phyloP scores from a whole-genome alignment of 176 grass and related monocot genomes.

The Echinochloa phyllopogon region DNA sequence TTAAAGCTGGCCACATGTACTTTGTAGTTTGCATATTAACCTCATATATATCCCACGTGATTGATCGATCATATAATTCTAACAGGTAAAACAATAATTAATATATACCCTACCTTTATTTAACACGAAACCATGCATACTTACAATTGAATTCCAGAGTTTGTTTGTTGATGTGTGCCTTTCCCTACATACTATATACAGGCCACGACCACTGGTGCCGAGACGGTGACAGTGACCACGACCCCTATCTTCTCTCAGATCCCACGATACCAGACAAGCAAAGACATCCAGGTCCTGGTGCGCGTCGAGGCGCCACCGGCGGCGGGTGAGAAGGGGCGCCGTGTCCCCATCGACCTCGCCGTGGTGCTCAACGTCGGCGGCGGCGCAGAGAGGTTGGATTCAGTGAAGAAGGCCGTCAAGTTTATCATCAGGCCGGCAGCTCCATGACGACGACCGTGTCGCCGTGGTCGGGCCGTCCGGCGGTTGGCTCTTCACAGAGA shows the following conservation, averaged over 20 bases:
- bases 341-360: constrained; percentile 8
- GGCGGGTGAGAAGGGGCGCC: background rate
- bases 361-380: background rate
- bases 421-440: background rate
- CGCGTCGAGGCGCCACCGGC: background rate
- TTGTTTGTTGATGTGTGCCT: background rate
- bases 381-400: background rate
- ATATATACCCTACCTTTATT: too few relatives aligned
- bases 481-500: background rate
- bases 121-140: too few relatives aligned
- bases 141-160: background rate
- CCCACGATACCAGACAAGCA: background rate
- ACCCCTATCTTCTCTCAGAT: constrained; percentile 10
- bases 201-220: background rate
- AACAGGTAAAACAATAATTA: too few relatives aligned
- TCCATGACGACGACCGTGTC: background rate
- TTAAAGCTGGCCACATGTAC: too few relatives aligned
- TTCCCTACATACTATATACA: background rate
- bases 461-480: background rate
- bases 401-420: background rate
- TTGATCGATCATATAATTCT: too few relatives aligned
- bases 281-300: constrained; percentile 4
- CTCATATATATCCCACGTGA: too few relatives aligned
- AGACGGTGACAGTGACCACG: background rate
- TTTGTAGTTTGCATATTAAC: too few relatives aligned